Conservation (phyloP, 805 yeast species). For the Yamadazyma akitaensis region DNA sequence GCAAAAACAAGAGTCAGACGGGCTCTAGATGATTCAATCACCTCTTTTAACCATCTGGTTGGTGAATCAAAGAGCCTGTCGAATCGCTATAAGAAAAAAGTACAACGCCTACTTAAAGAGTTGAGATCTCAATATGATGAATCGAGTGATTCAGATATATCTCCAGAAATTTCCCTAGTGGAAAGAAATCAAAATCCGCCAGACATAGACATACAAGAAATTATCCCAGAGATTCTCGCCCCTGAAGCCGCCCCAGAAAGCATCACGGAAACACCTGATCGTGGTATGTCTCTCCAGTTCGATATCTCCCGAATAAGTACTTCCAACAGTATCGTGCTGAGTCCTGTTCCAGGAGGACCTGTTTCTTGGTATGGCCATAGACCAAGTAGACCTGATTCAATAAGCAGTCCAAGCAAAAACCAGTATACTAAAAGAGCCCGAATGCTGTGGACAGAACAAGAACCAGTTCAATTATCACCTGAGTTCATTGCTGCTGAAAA, state of each 20-base stretch:
- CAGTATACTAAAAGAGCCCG: not conserved
- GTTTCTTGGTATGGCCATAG: not conserved
- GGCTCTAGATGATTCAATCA: slow-evolving; percentile 10
- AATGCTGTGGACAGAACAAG: slow-evolving; percentile 20
- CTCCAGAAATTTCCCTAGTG: not conserved
- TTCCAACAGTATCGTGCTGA: too few relatives aligned
- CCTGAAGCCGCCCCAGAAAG: too few relatives aligned
- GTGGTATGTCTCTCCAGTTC: too few relatives aligned
- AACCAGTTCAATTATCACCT: slow-evolving; percentile 13
- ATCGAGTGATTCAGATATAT: not conserved
- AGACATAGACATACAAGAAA: too few relatives aligned
- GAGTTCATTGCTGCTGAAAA: slow-evolving; percentile 9
- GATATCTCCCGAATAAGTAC: too few relatives aligned
- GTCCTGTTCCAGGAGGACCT: not conserved
- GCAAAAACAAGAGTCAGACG: slow-evolving; percentile 15
- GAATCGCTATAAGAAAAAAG: not conserved
- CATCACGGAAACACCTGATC: too few relatives aligned
- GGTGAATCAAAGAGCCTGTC: not conserved
- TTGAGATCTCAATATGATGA: not conserved
- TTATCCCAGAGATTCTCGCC: too few relatives aligned
- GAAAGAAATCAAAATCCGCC: too few relatives aligned
- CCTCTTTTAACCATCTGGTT: not conserved
- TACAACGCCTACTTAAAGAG: not conserved
- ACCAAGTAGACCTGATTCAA: not conserved
- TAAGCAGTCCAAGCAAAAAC: not conserved